Evolutionary conservation across 148 eudicot species (phyloP), one percentile per base, ranked within the genome.

Genomic region (Fagopyrum tataricum): DNA sequence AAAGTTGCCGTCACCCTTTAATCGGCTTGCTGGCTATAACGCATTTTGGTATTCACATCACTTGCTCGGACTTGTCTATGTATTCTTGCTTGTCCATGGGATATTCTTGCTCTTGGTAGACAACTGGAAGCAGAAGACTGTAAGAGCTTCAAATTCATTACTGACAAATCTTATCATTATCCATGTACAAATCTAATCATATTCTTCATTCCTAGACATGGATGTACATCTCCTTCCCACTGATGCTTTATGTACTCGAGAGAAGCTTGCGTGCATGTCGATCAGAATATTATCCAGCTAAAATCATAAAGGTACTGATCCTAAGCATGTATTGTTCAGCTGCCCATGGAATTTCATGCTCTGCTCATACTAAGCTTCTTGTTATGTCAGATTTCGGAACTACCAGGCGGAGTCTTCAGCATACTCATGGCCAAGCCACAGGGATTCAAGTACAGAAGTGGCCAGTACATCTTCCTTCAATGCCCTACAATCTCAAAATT

Each of bases 1-100:
- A 73, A 96, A 84, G 79, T 81, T 96, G 72, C 96, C 97, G 26
- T 43, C 86, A 55, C 97, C 97, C 6, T 89, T 88, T 64, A 90
- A 89, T 79, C 75, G 91, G 77, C 44, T 96, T 72, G 92, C 99
- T 15, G 99, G 99, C 47, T 96, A 92, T 73, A 96, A 96, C 64
- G 97, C 97, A 2, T 92, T 96, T 68, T 96, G 97, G 97, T 96
- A 92, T 76, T 86, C 99, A 14, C 99, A 92, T 78, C 99, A 96
- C 78, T 85, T 92, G 79, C 79, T 89, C 11, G 90, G 76, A 43
- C 75, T 96, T 7, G 97, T 96, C 76, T 96, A 96, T 68, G 77
- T 89, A 41, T 72, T 90, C 77, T 85, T 96, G 6, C 67, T 96
- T 42, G 73, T 96, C 78, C 99, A 96, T 75, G 99, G 99, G 48